Evolutionary conservation across 1,284 basidiomycete genomes (phyloP).

Genomic region (Austroboletus niveus): DNA sequence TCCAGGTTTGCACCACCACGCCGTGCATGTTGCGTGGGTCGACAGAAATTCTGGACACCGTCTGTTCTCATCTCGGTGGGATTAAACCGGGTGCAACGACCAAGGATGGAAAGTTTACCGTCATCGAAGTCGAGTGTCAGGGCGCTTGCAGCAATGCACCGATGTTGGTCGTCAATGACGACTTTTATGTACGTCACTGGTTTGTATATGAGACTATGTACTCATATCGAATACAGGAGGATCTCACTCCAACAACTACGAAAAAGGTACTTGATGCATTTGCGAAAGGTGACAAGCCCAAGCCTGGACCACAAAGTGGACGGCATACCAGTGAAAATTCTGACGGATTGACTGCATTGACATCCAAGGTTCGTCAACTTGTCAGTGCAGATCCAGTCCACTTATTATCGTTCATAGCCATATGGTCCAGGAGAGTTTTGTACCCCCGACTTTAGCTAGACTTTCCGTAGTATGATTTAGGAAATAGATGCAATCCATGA

Average conservation of each 20-base stretch:
- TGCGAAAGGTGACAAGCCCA: slow-evolving; percentile 82
- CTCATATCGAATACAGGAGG: slow-evolving; percentile 63
- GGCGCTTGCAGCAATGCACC: slow-evolving; percentile 99
- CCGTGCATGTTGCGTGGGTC: slow-evolving; percentile 97
- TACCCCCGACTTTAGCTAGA: slow-evolving; percentile 81
- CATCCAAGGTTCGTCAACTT: slow-evolving; percentile 62
- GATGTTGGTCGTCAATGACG: slow-evolving; percentile 96
- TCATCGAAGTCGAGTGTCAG: slow-evolving; percentile 97
- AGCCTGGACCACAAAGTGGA: slow-evolving; percentile 88
- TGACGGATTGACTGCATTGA: slow-evolving; percentile 83
- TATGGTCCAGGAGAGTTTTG: slow-evolving; percentile 94
- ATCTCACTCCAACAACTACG: slow-evolving; percentile 90
- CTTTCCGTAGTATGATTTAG: neutral
- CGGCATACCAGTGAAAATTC: slow-evolving; percentile 89
- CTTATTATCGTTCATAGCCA: slow-evolving; percentile 54
- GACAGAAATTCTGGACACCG: slow-evolving; percentile 85
- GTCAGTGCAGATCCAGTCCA: neutral
- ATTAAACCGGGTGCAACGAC: slow-evolving; percentile 91
- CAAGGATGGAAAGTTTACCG: slow-evolving; percentile 93
- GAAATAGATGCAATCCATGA: neutral
- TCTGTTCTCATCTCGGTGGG: slow-evolving; percentile 81
- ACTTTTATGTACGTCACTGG: slow-evolving; percentile 78
- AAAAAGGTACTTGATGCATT: slow-evolving; percentile 87
- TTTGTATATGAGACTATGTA: neutral
- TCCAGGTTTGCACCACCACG: slow-evolving; percentile 99